Percentiles rank a stretch among this genome's conserved stretches.
Evolutionary conservation across 2,329 filamentous ascomycete species (phyloP).

Genomic region (Stagonosporopsis cucurbitacearum): DNA sequence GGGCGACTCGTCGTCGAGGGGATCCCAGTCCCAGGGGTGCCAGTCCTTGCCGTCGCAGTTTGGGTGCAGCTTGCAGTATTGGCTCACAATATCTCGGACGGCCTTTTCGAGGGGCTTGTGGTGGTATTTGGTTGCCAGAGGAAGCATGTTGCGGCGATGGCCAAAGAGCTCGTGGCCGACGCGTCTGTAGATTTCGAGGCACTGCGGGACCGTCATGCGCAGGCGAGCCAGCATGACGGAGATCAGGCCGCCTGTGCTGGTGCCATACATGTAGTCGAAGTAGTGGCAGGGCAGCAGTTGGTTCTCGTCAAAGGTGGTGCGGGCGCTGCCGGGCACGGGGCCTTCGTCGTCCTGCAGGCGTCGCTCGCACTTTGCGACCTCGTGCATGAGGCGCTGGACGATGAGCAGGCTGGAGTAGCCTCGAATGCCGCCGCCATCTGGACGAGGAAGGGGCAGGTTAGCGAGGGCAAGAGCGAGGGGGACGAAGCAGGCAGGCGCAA

Average conservation of each 20-base stretch:
- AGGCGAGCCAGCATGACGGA: slow-evolving; percentile 58
- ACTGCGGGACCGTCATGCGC: slow-evolving; percentile 58
- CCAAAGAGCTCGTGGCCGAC: slow-evolving; percentile 59
- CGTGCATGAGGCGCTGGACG: slow-evolving; percentile 57
- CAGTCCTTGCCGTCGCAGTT: slow-evolving; percentile 54
- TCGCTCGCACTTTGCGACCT: slow-evolving; percentile 54
- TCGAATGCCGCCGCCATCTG: slow-evolving; percentile 59
- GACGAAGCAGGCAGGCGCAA: too few relatives aligned
- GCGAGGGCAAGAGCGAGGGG: too few relatives aligned
- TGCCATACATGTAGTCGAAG: slow-evolving; percentile 62
- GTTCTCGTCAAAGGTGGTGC: slow-evolving; percentile 47
- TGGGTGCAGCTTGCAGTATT: slow-evolving; percentile 53
- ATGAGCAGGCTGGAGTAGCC: slow-evolving; percentile 60
- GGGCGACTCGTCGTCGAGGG: slow-evolving; percentile 25
- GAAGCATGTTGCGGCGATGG: slow-evolving; percentile 51
- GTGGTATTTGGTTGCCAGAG: slow-evolving; percentile 58
- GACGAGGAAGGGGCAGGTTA: too few relatives aligned
- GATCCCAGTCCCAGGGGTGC: slow-evolving; percentile 50
- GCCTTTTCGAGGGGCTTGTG: slow-evolving; percentile 57
- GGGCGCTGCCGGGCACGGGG: slow-evolving; percentile 35
- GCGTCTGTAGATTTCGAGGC: slow-evolving; percentile 54
- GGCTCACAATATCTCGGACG: slow-evolving; percentile 54
- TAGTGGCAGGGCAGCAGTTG: slow-evolving; percentile 59
- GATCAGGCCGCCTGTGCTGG: slow-evolving; percentile 60
- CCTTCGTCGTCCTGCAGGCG: slow-evolving; percentile 54